Percentiles rank a stretch among this genome's conserved stretches.
phyloP scores from a whole-genome alignment of 176 grass and related monocot genomes.

The Triticum urartu region DNA sequence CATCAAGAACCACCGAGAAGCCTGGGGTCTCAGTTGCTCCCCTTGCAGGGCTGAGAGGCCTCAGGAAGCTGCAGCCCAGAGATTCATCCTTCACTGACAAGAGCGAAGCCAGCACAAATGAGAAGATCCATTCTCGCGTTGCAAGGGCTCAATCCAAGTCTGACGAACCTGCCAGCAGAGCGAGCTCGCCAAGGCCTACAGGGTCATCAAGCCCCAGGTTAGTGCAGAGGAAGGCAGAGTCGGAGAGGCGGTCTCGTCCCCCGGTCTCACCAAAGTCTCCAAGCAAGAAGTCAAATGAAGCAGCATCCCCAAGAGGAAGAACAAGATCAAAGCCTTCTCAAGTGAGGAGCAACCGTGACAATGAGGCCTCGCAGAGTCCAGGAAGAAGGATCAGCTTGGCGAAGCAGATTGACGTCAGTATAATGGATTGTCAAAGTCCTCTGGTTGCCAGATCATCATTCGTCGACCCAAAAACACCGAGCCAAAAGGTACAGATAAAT shows the following conservation, averaged over 20 bases:
- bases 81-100: slow-evolving; percentile 16
- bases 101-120: slow-evolving; percentile 16
- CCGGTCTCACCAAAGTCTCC: slow-evolving; percentile 52
- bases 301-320: slow-evolving; percentile 67
- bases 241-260: slow-evolving; percentile 53
- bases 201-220: slow-evolving; percentile 59
- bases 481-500: slow-evolving; percentile 53
- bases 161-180: slow-evolving; percentile 38
- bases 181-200: slow-evolving; percentile 48
- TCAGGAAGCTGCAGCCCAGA: slow-evolving; percentile 41
- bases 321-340: slow-evolving; percentile 53
- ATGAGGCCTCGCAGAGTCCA: slow-evolving; percentile 38
- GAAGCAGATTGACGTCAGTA: slow-evolving; percentile 36
- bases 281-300: slow-evolving; percentile 50
- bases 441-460: slow-evolving; percentile 29
- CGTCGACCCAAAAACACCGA: slow-evolving; percentile 32
- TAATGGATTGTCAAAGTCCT: slow-evolving; percentile 35
- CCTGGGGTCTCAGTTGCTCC: slow-evolving; percentile 43
- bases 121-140: slow-evolving; percentile 37
- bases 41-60: slow-evolving; percentile 49
- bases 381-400: slow-evolving; percentile 34
- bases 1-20: slow-evolving; percentile 47
- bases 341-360: slow-evolving; percentile 31
- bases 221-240: slow-evolving; percentile 55
- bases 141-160: slow-evolving; percentile 34